Conservation (phyloP, 2,329 filamentous ascomycete genomes). For the Fusarium verrucosum region DNA sequence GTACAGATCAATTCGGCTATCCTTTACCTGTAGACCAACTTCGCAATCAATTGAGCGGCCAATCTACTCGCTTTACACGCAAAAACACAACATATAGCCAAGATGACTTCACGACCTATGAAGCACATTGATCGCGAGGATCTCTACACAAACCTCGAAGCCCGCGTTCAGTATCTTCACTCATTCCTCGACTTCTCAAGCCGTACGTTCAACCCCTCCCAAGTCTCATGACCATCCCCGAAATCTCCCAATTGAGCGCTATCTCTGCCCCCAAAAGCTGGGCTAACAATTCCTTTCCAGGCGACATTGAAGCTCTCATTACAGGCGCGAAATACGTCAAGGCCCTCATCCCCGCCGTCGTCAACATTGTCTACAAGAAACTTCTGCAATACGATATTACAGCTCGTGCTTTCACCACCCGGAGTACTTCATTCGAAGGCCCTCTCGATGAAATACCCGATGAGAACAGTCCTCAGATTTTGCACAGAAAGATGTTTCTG, state of each 20-base stretch:
- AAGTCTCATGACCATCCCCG: neutral
- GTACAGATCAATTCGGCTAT: neutral
- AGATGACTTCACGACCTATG: constrained; percentile 50
- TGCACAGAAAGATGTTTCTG: constrained; percentile 80
- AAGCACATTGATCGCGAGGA: constrained; percentile 75
- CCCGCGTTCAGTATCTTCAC: constrained; percentile 76
- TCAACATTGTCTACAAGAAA: constrained; percentile 87
- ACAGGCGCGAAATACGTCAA: constrained; percentile 79
- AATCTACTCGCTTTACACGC: neutral
- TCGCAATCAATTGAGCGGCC: neutral
- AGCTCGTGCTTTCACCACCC: constrained; percentile 75
- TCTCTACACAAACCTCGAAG: constrained; percentile 75
- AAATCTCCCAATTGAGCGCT: neutral
- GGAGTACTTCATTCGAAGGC: constrained; percentile 71
- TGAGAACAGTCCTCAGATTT: constrained; percentile 78
- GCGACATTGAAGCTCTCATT: constrained; percentile 75
- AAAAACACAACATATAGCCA: constrained; percentile 9
- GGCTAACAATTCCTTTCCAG: constrained; percentile 52
- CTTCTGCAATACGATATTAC: constrained; percentile 84
- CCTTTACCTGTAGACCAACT: neutral
- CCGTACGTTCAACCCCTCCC: constrained; percentile 57
- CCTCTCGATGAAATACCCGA: constrained; percentile 70
- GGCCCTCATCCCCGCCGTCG: constrained; percentile 81
- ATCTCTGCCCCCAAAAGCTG: neutral
- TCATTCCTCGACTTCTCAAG: constrained; percentile 79